phyloP scores from a whole-genome alignment of 345 rosid genomes.

The Bruguiera gymnorhiza region DNA sequence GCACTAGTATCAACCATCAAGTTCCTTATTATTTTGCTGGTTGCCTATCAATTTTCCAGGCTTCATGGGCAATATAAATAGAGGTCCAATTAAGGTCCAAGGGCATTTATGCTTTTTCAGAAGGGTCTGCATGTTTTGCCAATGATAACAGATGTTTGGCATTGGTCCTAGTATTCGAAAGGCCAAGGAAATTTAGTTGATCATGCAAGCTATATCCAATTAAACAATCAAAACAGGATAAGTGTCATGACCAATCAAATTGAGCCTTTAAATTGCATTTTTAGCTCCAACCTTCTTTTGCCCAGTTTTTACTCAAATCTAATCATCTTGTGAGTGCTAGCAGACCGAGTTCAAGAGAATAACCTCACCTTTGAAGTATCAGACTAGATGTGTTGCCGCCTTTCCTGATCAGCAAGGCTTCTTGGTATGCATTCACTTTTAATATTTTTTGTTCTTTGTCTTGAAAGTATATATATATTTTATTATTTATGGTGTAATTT shows the following conservation, averaged over 20 bases:
- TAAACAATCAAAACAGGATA: too few relatives aligned
- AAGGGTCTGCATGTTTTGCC: too few relatives aligned
- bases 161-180: background rate
- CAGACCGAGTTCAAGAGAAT: constrained; percentile 92
- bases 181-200: background rate
- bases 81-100: too few relatives aligned
- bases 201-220: background rate
- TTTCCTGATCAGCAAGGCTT: constrained; percentile 99
- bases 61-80: too few relatives aligned
- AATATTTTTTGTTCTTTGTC: background rate
- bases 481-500: background rate
- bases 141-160: background rate
- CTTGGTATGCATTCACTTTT: constrained; percentile 48
- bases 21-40: too few relatives aligned
- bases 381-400: constrained; percentile 92
- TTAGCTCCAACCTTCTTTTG: background rate
- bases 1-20: too few relatives aligned
- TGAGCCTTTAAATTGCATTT: background rate
- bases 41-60: too few relatives aligned
- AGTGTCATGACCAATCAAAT: too few relatives aligned
- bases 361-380: constrained; percentile 84
- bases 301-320: constrained; percentile 1
- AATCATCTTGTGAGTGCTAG: constrained; percentile 15
- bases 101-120: too few relatives aligned
- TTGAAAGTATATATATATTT: background rate